A percentile compares a stretch with the other conserved stretches of the same genome.
phyloP scores from a whole-genome alignment of 2,329 filamentous ascomycete species.

The Aspergillus sp. region DNA sequence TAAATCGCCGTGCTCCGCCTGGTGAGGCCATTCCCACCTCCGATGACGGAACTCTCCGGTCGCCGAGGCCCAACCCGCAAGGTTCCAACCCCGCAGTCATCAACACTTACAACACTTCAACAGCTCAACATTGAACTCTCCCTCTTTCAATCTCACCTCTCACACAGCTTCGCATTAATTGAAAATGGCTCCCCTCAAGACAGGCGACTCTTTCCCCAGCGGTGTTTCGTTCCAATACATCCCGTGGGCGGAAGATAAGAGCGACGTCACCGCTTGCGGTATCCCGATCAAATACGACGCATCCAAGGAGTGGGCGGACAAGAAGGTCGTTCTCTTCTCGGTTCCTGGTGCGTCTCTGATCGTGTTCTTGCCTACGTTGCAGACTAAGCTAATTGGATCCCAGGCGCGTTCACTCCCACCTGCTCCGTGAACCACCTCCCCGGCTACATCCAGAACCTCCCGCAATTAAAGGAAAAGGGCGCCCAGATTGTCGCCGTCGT shows the following conservation, averaged over 20 bases:
- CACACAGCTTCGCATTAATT: neutral
- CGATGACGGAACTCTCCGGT: conserved; percentile 2
- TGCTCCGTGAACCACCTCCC: conserved; percentile 78
- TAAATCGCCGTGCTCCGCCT: neutral
- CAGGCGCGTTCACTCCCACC: conserved; percentile 78
- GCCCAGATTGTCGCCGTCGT: conserved; percentile 78
- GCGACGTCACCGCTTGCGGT: conserved; percentile 72
- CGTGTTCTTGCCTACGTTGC: neutral
- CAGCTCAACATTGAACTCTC: neutral
- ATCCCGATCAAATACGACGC: conserved; percentile 77
- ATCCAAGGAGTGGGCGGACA: conserved; percentile 70
- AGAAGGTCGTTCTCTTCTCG: conserved; percentile 72
- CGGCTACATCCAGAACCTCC: conserved; percentile 70
- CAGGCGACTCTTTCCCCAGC: conserved; percentile 78
- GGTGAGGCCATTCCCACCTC: neutral
- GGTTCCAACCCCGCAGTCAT: neutral
- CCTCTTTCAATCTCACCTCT: neutral
- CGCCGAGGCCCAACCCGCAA: neutral
- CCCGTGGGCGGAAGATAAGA: conserved; percentile 69
- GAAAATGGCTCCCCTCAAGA: conserved; percentile 58
- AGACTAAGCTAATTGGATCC: neutral
- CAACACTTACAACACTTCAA: neutral
- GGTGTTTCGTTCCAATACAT: conserved; percentile 79
- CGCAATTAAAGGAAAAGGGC: conserved; percentile 71
- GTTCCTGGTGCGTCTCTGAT: conserved; percentile 56